A percentile compares a stretch with the other conserved stretches of the same genome.
Conservation (phyloP, 805 yeast genomes). For the Cyberlindnera japonica region DNA sequence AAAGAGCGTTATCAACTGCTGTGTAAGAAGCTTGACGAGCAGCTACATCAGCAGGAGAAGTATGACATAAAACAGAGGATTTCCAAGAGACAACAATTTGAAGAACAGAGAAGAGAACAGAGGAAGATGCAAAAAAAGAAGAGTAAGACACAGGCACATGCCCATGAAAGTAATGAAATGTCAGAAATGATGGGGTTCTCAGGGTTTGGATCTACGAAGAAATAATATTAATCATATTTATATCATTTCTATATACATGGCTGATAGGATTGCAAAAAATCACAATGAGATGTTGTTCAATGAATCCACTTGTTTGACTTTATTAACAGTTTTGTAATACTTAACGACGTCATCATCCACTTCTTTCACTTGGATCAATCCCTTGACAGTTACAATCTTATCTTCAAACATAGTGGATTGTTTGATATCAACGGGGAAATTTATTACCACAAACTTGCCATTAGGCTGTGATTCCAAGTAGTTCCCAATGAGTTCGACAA, state of each 20-base stretch:
- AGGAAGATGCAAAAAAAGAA: conserved; percentile 20
- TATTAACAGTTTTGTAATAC: conserved; percentile 66
- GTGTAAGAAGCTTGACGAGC: conserved; percentile 30
- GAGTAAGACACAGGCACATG: conserved; percentile 13
- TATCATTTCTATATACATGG: too few species aligned
- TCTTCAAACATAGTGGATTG: conserved; percentile 75
- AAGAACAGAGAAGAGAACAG: conserved; percentile 33
- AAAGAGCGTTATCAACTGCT: conserved; percentile 35
- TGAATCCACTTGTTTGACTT: conserved; percentile 30
- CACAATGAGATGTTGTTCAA: conserved; percentile 4
- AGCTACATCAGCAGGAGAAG: conserved; percentile 15
- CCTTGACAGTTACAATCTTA: conserved; percentile 51
- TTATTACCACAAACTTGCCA: conserved; percentile 44
- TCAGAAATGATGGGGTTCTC: conserved; percentile 54
- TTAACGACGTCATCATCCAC: conserved; percentile 46
- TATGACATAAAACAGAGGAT: conserved; percentile 40
- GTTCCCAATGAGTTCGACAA: conserved; percentile 31
- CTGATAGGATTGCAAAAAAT: too few species aligned
- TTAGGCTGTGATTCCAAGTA: conserved; percentile 26
- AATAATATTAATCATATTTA: conserved; percentile 3
- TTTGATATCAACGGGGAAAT: conserved; percentile 58
- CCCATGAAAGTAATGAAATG: conserved; percentile 27
- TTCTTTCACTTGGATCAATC: conserved; percentile 30
- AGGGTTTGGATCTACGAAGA: conserved; percentile 50
- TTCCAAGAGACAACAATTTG: conserved; percentile 35